Evolutionary conservation across 2,329 filamentous ascomycete species (phyloP), one percentile per base, ranked within the genome.

Genomic region (Botryotinia convoluta): DNA sequence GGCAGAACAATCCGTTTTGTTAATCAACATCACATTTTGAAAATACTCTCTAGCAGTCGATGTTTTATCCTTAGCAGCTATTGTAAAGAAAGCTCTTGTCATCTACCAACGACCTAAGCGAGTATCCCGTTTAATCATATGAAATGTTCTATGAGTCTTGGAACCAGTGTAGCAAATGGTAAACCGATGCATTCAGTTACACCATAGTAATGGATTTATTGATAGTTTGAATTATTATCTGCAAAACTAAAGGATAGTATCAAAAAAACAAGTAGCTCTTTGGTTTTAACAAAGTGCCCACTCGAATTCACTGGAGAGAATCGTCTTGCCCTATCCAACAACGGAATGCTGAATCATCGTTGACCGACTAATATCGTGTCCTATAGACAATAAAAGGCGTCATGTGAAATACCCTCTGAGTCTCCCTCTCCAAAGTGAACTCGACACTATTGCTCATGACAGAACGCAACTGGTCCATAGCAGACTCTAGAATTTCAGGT

Each of bases 241-340:
- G 26, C 12, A 54, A 54, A 6, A 16, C 12, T 54, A 54, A 54
- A n/a, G 48, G 48, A n/a, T n/a, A 7, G 5, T 54, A n/a, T 16
- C 26, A 51, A 54, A 26, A 14, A n/a, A 1, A 54, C 5, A n/a
- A 54, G 48, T n/a, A n/a, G 26, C 48, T n/a, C 26, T 54, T 16
- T 54, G 12, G 12, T n/a, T 54, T n/a, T 14, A n/a, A n/a, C 2
- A 5, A 54, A 54, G 48, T 54, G 26, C 26, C 48, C 26, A 7
- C 48, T 54, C 12, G 26, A 54, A n/a, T 16, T 14, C 14, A 1
- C 18, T 9, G 12, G 35, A 9, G 5, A 2, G 22, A 39, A 7
- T 26, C 1, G 3, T 26, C 29, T 22, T 3, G 29, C 54, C 8
- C 7, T 9, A 10, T 4, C 1, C 0, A 35, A 12, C 0, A 32